Percentiles rank a stretch among this genome's conserved stretches.
These are phyloP conservation scores for Fusarium graminum DNA, from an alignment of 2,329 filamentous ascomycete species.

Conservation along the genomic window DNA sequence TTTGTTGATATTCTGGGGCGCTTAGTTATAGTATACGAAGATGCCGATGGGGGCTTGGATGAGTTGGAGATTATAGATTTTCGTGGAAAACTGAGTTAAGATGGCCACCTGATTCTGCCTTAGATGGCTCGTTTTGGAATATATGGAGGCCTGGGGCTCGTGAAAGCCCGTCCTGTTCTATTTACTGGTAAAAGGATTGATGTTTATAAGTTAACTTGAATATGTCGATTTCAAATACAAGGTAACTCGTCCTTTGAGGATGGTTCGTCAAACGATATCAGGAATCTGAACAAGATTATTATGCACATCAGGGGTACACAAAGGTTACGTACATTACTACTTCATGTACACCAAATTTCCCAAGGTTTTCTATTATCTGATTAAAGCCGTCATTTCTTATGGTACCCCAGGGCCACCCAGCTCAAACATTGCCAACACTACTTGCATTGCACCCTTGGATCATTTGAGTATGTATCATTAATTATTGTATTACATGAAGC, in stretches of 20 bases:
- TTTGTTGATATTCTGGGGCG: conserved; percentile 23
- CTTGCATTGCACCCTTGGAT: not conserved
- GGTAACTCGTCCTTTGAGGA: no score
- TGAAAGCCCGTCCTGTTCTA: not conserved
- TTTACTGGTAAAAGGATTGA: not conserved
- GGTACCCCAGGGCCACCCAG: not conserved
- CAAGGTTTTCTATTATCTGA: no score
- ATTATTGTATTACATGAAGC: conserved; percentile 28
- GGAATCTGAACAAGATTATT: no score
- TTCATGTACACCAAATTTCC: no score
- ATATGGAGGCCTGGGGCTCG: not conserved
- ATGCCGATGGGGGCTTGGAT: not conserved
- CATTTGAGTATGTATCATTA: conserved; percentile 13
- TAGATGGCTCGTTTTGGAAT: not conserved
- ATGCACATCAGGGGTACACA: no score
- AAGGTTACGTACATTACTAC: no score
- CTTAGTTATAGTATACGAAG: conserved; percentile 7
- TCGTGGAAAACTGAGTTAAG: not conserved
- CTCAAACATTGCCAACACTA: not conserved
- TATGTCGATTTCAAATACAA: not conserved
- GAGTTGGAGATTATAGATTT: conserved; percentile 19
- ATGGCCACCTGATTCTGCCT: not conserved
- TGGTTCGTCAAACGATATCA: no score
- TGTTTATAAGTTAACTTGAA: not conserved
- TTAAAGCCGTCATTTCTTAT: no score